These are phyloP conservation scores for Tylopilus vinaceipallidus DNA, from an alignment of 768 basidiomycete species.

Conservation along the genomic window DNA sequence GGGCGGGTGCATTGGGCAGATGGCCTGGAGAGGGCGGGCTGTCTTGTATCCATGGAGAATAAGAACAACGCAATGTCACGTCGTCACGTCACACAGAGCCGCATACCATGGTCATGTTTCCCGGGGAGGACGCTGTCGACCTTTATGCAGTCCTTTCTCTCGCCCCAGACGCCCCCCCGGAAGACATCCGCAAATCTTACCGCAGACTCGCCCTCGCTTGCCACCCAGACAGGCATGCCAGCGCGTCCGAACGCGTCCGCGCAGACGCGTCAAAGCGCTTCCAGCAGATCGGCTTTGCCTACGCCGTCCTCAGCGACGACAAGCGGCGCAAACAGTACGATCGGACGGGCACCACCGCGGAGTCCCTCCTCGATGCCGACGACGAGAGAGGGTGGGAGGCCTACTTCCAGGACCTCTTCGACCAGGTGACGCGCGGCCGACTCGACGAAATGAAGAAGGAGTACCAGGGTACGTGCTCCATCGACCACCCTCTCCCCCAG, in stretches of 20 bases:
- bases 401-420: conserved; percentile 90
- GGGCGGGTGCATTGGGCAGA: conserved; percentile 4
- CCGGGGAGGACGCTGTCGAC: conserved; percentile 66
- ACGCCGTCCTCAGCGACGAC: conserved; percentile 81
- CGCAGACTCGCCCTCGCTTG: conserved; percentile 74
- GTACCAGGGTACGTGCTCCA: conserved; percentile 68
- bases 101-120: conserved; percentile 70
- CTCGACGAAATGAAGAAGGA: conserved; percentile 92
- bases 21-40: neutral
- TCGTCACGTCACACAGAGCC: neutral
- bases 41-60: too few relatives aligned
- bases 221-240: conserved; percentile 90
- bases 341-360: conserved; percentile 79
- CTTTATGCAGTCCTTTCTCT: conserved; percentile 76
- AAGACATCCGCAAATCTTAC: conserved; percentile 83
- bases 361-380: conserved; percentile 65
- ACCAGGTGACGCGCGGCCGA: conserved; percentile 79
- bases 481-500: neutral
- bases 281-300: conserved; percentile 93
- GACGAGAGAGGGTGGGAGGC: conserved; percentile 88
- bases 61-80: too few relatives aligned
- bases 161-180: conserved; percentile 48
- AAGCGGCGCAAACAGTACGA: conserved; percentile 78
- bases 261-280: conserved; percentile 75
- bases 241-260: conserved; percentile 56